Evolutionary conservation across 352 stramenopile genomes (phyloP).

Genomic region (Phytophthora nicotianae): DNA sequence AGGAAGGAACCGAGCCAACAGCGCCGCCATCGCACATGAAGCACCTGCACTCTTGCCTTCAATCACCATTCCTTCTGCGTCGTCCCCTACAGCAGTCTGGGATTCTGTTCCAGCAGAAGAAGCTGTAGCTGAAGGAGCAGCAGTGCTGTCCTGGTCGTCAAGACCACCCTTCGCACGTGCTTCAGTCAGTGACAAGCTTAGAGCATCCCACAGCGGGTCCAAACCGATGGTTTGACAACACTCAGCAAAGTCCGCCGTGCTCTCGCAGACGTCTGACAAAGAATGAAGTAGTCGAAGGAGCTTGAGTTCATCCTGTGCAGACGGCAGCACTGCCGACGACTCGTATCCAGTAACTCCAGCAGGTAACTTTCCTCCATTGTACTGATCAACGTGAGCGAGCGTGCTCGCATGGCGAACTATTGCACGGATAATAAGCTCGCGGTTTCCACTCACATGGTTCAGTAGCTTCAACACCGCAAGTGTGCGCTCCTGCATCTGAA

Average conservation of each 20-base stretch:
- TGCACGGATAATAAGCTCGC: slow-evolving; percentile 62
- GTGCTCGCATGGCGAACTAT: slow-evolving; percentile 66
- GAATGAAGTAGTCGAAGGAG: slow-evolving; percentile 96
- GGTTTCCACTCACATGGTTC: slow-evolving; percentile 67
- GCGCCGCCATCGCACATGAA: slow-evolving; percentile 90
- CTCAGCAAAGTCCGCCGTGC: slow-evolving; percentile 69
- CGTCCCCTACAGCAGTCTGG: slow-evolving; percentile 47
- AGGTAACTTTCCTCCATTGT: slow-evolving; percentile 25
- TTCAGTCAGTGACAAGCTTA: slow-evolving; percentile 79
- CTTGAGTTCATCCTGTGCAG: slow-evolving; percentile 92
- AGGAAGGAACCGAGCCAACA: slow-evolving; percentile 97
- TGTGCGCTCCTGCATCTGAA: slow-evolving; percentile 84
- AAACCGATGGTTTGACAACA: slow-evolving; percentile 73
- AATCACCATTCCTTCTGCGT: slow-evolving; percentile 82
- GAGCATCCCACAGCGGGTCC: slow-evolving; percentile 76
- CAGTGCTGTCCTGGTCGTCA: slow-evolving; percentile 59
- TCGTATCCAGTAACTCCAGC: slow-evolving; percentile 49
- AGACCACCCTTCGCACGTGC: slow-evolving; percentile 68
- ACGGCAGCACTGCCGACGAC: slow-evolving; percentile 78
- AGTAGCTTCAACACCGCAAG: slow-evolving; percentile 82
- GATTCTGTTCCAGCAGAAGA: slow-evolving; percentile 33
- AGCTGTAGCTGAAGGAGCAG: slow-evolving; percentile 16
- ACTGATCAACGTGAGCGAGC: slow-evolving; percentile 46
- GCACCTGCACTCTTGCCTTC: slow-evolving; percentile 88
- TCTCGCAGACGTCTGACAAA: slow-evolving; percentile 87